Conservation (phyloP, 2,329 filamentous ascomycete genomes). For the Botrytis elliptica region DNA sequence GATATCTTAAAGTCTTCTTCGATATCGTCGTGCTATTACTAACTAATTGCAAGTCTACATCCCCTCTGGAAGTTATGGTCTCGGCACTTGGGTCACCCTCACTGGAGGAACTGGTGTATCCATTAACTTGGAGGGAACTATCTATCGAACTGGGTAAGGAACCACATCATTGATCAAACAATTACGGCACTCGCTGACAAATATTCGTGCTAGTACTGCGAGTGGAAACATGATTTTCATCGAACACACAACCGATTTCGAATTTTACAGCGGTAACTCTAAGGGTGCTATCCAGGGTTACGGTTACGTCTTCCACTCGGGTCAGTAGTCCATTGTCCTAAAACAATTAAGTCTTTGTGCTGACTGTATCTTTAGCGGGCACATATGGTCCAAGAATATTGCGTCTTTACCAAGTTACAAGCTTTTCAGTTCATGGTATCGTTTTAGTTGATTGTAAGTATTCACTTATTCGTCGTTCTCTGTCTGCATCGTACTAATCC, state of each 20-base stretch:
- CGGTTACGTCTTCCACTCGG: constrained; percentile 48
- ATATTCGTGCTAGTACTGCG: constrained; percentile 29
- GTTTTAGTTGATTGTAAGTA: constrained; percentile 31
- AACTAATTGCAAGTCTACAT: constrained; percentile 26
- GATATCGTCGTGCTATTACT: not conserved
- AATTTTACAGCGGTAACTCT: constrained; percentile 52
- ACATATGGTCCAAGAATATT: constrained; percentile 30
- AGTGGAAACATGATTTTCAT: constrained; percentile 55
- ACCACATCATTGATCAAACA: not conserved
- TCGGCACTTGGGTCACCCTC: constrained; percentile 50
- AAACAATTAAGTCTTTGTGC: not conserved
- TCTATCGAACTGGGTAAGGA: constrained; percentile 48
- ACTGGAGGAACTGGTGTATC: constrained; percentile 49
- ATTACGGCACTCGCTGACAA: not conserved
- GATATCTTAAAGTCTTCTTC: not conserved
- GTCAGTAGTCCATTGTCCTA: constrained; percentile 28
- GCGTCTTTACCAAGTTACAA: constrained; percentile 26
- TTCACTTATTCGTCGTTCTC: too few relatives aligned
- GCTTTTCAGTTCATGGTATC: constrained; percentile 33
- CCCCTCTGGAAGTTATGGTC: constrained; percentile 46
- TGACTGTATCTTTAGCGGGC: constrained; percentile 12
- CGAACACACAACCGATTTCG: constrained; percentile 50
- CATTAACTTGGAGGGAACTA: constrained; percentile 52
- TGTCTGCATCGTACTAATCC: not conserved
- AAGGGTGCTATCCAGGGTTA: constrained; percentile 53